Conservation (phyloP, 163 green algal species). For the Prototheca wickerhamii region DNA sequence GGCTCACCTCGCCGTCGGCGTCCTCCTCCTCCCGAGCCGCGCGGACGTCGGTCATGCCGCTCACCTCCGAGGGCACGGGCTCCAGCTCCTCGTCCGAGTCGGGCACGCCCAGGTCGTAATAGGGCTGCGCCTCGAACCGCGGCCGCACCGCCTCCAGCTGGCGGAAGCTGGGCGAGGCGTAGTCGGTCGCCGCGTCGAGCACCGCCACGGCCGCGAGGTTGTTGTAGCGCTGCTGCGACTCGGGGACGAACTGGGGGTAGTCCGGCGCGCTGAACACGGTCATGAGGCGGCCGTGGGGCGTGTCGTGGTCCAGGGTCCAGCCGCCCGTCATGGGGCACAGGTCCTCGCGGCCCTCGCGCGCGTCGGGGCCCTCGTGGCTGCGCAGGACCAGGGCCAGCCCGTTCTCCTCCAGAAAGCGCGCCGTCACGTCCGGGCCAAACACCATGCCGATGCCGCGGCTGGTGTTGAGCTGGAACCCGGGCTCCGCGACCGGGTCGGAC, state of each 20-base stretch:
- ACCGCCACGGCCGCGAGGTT: conserved; percentile 69
- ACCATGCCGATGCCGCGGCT: conserved; percentile 75
- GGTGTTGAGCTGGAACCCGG: conserved; percentile 68
- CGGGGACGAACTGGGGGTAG: conserved; percentile 73
- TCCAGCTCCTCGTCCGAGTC: conserved; percentile 50
- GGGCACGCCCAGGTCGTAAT: conserved; percentile 41
- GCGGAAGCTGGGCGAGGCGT: conserved; percentile 23
- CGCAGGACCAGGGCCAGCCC: conserved; percentile 79
- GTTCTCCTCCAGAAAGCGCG: conserved; percentile 73
- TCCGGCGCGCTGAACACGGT: conserved; percentile 75
- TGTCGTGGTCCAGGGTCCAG: conserved; percentile 79
- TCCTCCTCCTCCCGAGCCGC: not conserved
- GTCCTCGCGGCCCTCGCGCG: conserved; percentile 61
- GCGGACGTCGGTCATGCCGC: conserved; percentile 24
- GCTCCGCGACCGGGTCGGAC: conserved; percentile 69
- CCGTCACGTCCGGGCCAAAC: conserved; percentile 87
- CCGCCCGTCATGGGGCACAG: conserved; percentile 63
- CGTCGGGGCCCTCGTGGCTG: conserved; percentile 93
- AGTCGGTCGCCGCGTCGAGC: conserved; percentile 44
- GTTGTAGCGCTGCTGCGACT: conserved; percentile 41
- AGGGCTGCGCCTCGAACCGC: conserved; percentile 31
- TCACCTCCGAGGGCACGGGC: conserved; percentile 22
- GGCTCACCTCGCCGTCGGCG: not conserved
- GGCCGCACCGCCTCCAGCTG: conserved; percentile 46
- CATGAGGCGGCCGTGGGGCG: conserved; percentile 29